These are phyloP conservation scores for Postia placenta DNA, from an alignment of 768 basidiomycete species.

Conservation along the genomic window DNA sequence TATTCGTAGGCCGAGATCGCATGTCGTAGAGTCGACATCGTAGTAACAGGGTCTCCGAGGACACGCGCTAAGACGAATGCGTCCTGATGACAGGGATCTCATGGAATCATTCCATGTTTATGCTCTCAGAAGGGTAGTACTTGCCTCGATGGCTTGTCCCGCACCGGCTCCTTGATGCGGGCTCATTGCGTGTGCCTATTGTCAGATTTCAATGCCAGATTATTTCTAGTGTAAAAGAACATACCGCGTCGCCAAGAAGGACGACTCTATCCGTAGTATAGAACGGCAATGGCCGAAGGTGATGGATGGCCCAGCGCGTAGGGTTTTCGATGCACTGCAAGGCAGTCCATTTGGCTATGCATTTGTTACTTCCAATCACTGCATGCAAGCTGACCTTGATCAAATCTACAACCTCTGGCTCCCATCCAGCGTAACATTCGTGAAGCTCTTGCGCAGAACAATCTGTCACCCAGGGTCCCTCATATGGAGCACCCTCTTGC, in stretches of 20 bases:
- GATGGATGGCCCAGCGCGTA: conserved; percentile 27
- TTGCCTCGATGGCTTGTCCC: conserved; percentile 29
- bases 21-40: conserved; percentile 10
- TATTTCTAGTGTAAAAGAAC: not conserved
- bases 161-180: conserved; percentile 29
- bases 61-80: conserved; percentile 24
- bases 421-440: conserved; percentile 24
- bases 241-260: conserved; percentile 27
- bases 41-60: conserved; percentile 20
- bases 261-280: conserved; percentile 20
- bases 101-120: too few relatives aligned
- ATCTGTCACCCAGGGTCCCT: conserved; percentile 21
- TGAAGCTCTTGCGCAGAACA: conserved; percentile 19
- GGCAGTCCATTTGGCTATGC: not conserved
- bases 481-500: conserved; percentile 23
- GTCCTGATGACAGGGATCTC: conserved; percentile 19
- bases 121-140: not conserved
- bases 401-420: conserved; percentile 22
- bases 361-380: not conserved
- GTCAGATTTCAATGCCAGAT: not conserved
- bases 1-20: conserved; percentile 25
- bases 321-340: conserved; percentile 22
- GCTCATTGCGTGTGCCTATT: conserved; percentile 28
- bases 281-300: conserved; percentile 21
- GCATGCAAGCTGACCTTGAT: conserved; percentile 13